Evolutionary conservation across 305 asterid species (phyloP), one percentile per base, ranked within the genome.

Genomic region (Fraxinus latifolia): DNA sequence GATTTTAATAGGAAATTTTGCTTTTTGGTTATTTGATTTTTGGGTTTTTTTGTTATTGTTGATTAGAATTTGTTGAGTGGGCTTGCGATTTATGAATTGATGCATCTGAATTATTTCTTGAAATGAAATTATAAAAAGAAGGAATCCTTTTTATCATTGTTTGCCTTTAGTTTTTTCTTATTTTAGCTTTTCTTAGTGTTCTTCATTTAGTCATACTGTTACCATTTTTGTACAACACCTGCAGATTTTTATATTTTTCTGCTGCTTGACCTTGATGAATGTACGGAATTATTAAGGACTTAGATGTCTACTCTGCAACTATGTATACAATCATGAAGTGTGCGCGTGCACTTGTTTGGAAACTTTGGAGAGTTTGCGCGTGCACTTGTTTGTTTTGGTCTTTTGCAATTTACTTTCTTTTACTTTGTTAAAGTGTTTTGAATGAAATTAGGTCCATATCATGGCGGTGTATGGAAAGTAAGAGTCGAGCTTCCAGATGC

Each of bases 401-500:
- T 55, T 55, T 55, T 55, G 55, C 75, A 58, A 9, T 78, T 58
- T 14, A 2, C 17, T 47, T 80, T 71, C 14, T 77, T 19, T 77
- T 19, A 7, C 29, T 79, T 44, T 80, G 67, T 67, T 68, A 37
- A 65, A 27, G 47, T 62, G 81, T 77, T 77, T 9, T 23, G 37
- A 58, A 80, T 82, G 86, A 80, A 88, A 79, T 84, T 88, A 95
- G 99, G 97, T 86, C 97, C 92, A 32, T 95, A 95, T 90, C 93
- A 89, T 14, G 98, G 98, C 0, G 99, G 98, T 27, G 93, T 92
- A 23, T 95, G 99, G 98, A 95, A 94, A 85, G 31, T 95, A 83
- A 93, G 96, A 82, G 98, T 95, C 87, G 97, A 92, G 91, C 97
- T 95, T 83, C 97, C 97, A 0, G 98, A 93, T 87, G 96, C 97